Evolutionary conservation across 148 eudicot genomes (phyloP), one percentile per base, ranked within the genome.

Genomic region (Rhododendron kiyosumense): DNA sequence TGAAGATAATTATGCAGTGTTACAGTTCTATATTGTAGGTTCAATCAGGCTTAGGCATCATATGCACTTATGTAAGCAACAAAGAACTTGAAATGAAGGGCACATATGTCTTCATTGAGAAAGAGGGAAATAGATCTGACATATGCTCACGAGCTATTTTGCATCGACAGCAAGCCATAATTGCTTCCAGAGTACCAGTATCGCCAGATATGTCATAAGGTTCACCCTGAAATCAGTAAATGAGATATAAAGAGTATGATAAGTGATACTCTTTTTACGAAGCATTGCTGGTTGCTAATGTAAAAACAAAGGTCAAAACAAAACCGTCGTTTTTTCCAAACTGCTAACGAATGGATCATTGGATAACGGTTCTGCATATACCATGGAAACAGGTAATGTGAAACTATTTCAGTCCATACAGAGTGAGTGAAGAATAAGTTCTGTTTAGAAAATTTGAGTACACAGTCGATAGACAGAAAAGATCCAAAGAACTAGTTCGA

Each of bases 171-270:
- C 92, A 91, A 2, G 83, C 73, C 8, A 79, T 11, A 8, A 89
- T 38, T 49, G 83, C 84, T 12, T 84, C 86, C 2, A 5, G 36
- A 43, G 82, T 75, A 54, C 92, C 91, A 71, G 73, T 59, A 81
- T 84, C 86, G n/a, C 92, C 92, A 79, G 91, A 91, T 26, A 91
- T 85, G 38, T 87, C 90, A 84, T 91, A 91, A 26, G 28, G 54
- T 34, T 87, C 48, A 20, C 38, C 88, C 91, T 89, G 89, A 87
- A 43, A 59, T 4, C 48, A 10, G 46, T 28, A 49, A 71, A 69
- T 8, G 73, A 48, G 43, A 84, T 20, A 51, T 15, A 63, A 76
- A 3, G 38, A 54, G 22, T 74, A 34, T 54, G 30, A 45, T 0
- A 45, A 65, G 30, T 46, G 43, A 83, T 69, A 38, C 49, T 26